Conservation (phyloP, 2,329 filamentous ascomycete species). For the Cadophora gregata region DNA sequence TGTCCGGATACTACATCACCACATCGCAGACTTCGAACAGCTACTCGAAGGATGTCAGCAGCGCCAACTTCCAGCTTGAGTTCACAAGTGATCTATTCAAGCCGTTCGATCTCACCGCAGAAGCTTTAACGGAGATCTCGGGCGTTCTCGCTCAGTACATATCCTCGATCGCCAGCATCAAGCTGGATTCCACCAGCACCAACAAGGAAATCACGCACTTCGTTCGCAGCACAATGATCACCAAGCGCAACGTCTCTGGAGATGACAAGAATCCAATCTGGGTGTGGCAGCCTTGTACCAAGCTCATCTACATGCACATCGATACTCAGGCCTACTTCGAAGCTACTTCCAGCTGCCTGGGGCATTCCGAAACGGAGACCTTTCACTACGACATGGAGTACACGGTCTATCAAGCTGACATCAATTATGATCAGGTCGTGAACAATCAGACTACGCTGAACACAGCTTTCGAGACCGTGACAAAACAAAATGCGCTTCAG, state of each 20-base stretch:
- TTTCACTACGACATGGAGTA: conserved; percentile 3
- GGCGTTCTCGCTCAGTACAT: conserved; percentile 1
- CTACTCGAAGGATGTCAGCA: conserved; percentile 10
- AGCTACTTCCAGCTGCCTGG: neutral
- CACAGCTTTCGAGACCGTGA: neutral
- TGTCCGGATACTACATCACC: conserved; percentile 8
- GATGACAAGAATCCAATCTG: conserved; percentile 1
- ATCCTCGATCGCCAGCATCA: neutral
- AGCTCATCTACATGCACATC: conserved; percentile 10
- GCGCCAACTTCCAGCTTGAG: neutral
- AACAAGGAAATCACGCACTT: conserved; percentile 3
- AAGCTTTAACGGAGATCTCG: neutral
- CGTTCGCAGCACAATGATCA: conserved; percentile 2
- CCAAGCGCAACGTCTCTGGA: conserved; percentile 4
- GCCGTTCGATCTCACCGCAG: neutral
- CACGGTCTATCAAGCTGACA: conserved; percentile 2
- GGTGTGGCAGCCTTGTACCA: neutral
- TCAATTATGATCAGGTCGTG: conserved; percentile 1
- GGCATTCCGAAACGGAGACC: neutral
- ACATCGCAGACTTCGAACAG: neutral
- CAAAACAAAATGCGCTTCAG: neutral
- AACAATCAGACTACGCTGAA: conserved; percentile 2
- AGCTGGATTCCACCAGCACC: conserved; percentile 2
- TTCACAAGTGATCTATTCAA: conserved; percentile 7
- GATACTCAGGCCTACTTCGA: conserved; percentile 4